A percentile compares a stretch with the other conserved stretches of the same genome.
Conservation (phyloP, 352 stramenopile species). For the Phytophthora pisi region DNA sequence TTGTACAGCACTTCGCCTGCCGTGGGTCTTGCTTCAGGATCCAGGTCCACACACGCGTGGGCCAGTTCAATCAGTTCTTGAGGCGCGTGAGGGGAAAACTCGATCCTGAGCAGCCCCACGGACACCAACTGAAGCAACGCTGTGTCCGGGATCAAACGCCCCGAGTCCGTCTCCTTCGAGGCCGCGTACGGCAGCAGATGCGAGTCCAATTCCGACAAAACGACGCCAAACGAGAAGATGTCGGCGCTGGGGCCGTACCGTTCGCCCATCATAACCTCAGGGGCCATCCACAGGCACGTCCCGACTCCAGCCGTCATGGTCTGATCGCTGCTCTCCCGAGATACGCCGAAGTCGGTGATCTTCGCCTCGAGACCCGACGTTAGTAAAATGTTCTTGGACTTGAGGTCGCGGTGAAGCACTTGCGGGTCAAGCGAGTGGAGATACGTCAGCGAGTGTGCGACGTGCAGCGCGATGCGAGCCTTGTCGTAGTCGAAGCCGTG, state of each 20-base stretch:
- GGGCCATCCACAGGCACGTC: slow-evolving; percentile 52
- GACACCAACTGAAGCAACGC: slow-evolving; percentile 56
- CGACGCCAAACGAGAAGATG: slow-evolving; percentile 58
- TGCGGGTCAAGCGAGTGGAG: slow-evolving; percentile 47
- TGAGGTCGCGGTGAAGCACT: slow-evolving; percentile 58
- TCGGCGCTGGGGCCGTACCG: slow-evolving; percentile 47
- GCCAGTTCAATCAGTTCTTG: slow-evolving; percentile 36
- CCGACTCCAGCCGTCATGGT: slow-evolving; percentile 46
- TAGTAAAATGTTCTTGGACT: slow-evolving; percentile 66
- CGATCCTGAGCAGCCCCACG: slow-evolving; percentile 32
- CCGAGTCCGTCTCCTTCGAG: slow-evolving; percentile 26
- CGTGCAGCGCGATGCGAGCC: slow-evolving; percentile 31
- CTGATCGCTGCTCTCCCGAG: slow-evolving; percentile 34
- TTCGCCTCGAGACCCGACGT: slow-evolving; percentile 36
- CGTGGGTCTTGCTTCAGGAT: slow-evolving; percentile 39
- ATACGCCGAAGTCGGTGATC: slow-evolving; percentile 57
- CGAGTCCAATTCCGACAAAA: slow-evolving; percentile 52
- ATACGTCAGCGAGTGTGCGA: slow-evolving; percentile 47
- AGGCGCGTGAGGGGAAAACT: slow-evolving; percentile 42
- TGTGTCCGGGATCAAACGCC: slow-evolving; percentile 33
- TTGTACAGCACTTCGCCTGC: slow-evolving; percentile 43
- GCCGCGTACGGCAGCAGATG: slow-evolving; percentile 38
- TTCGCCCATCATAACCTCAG: slow-evolving; percentile 53
- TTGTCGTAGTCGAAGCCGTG: slow-evolving; percentile 51
- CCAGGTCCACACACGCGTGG: slow-evolving; percentile 39